phyloP scores from a whole-genome alignment of 148 eudicot genomes.

The Persicaria maculosa region DNA sequence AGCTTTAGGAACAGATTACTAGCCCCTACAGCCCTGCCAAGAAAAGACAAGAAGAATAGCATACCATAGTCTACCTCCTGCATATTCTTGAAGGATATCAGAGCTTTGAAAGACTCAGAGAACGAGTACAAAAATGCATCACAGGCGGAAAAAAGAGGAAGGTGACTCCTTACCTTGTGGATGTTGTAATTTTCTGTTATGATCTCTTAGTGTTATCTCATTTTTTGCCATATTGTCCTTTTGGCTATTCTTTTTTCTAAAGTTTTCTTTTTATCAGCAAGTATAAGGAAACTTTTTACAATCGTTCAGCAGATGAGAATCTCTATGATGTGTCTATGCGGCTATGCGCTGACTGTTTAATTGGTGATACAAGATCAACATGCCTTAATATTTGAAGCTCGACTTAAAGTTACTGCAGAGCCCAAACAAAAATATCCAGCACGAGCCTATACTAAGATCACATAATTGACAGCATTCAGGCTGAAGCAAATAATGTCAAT shows the following conservation, averaged over 20 bases:
- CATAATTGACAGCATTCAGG: not conserved
- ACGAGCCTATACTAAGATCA: not conserved
- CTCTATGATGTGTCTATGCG: not conserved
- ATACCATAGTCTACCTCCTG: not conserved
- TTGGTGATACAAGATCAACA: not conserved
- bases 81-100: not conserved
- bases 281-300: not conserved
- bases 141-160: not conserved
- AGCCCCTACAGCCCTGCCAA: not conserved
- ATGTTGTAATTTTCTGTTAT: not conserved
- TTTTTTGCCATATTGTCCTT: not conserved
- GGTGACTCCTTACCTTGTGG: not conserved
- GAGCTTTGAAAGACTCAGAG: not conserved
- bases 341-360: not conserved
- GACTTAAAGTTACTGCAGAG: not conserved
- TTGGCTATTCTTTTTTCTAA: not conserved
- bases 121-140: not conserved
- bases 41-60: not conserved
- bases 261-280: not conserved
- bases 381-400: not conserved
- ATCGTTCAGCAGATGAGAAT: not conserved
- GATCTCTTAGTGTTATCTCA: not conserved
- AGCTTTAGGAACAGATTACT: not conserved
- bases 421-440: not conserved
- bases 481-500: not conserved